phyloP scores from a whole-genome alignment of 2,329 filamentous ascomycete genomes.

The Stagonosporopsis vannaccii region DNA sequence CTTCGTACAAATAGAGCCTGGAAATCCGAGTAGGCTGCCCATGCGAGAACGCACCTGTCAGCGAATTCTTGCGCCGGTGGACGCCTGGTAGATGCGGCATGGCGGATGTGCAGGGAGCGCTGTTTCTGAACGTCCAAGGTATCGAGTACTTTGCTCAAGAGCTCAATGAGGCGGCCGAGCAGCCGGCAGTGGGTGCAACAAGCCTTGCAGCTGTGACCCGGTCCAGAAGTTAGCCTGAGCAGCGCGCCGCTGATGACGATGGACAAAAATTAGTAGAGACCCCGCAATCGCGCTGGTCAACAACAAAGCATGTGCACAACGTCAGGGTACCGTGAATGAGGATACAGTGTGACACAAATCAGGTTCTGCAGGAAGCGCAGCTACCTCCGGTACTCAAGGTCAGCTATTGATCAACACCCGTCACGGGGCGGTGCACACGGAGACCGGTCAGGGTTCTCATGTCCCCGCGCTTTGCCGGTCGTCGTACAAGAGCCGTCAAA shows the following conservation, averaged over 20 bases:
- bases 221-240: constrained; percentile 22
- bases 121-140: background rate
- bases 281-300: constrained; percentile 20
- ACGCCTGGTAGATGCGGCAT: constrained; percentile 49
- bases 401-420: constrained; percentile 11
- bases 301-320: constrained; percentile 9
- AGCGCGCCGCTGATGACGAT: constrained; percentile 35
- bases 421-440: constrained; percentile 9
- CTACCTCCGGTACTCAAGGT: constrained; percentile 2
- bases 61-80: constrained; percentile 34
- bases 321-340: constrained; percentile 7
- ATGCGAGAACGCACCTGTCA: constrained; percentile 38
- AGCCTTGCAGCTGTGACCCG: constrained; percentile 25
- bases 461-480: constrained; percentile 10
- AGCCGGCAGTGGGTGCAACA: constrained; percentile 22
- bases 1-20: constrained; percentile 1
- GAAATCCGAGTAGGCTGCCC: constrained; percentile 8
- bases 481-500: background rate
- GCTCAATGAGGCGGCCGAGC: constrained; percentile 5
- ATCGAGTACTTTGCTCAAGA: background rate
- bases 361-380: constrained; percentile 3
- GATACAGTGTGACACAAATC: background rate
- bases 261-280: constrained; percentile 30
- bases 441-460: constrained; percentile 3
- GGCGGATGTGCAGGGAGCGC: constrained; percentile 20